phyloP scores from a whole-genome alignment of 768 basidiomycete species.

The Russula ochroleuca region DNA sequence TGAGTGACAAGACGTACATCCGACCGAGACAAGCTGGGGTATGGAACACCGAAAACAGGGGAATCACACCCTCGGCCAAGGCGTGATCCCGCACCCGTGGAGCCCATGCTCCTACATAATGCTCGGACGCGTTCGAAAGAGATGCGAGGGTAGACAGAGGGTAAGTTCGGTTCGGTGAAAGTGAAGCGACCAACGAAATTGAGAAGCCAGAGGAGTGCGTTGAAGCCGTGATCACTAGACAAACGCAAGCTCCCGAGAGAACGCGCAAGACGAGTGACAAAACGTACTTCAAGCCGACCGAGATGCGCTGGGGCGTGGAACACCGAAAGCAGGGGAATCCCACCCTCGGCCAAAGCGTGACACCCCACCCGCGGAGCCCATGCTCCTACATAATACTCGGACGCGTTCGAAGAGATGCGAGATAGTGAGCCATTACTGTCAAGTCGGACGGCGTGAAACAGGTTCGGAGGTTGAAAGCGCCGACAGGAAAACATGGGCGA shows the following conservation, averaged over 20 bases:
- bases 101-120: not conserved
- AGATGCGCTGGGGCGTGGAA: constrained; percentile 6
- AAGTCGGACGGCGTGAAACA: not conserved
- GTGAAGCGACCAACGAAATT: not conserved
- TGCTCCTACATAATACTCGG: not conserved
- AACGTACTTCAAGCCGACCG: not conserved
- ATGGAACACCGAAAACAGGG: not conserved
- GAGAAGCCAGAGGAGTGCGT: not conserved
- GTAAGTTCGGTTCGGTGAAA: not conserved
- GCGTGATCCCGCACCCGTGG: not conserved
- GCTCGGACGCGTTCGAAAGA: not conserved
- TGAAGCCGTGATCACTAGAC: not conserved
- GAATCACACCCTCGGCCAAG: constrained; percentile 5
- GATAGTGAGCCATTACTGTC: not conserved
- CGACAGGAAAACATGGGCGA: too few relatives aligned
- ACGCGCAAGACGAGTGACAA: not conserved
- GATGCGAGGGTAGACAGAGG: not conserved
- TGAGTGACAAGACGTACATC: not conserved
- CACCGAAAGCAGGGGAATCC: not conserved
- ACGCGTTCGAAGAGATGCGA: not conserved
- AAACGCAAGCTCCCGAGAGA: not conserved
- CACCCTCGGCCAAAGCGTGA: constrained; percentile 7
- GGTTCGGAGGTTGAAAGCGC: not conserved
- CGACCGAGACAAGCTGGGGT: not conserved
- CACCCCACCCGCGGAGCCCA: not conserved